Percentiles rank a stretch among this genome's conserved stretches.
These are phyloP conservation scores for Eurotiales sp. DNA, from an alignment of 2,329 filamentous ascomycete genomes.

Conservation along the genomic window DNA sequence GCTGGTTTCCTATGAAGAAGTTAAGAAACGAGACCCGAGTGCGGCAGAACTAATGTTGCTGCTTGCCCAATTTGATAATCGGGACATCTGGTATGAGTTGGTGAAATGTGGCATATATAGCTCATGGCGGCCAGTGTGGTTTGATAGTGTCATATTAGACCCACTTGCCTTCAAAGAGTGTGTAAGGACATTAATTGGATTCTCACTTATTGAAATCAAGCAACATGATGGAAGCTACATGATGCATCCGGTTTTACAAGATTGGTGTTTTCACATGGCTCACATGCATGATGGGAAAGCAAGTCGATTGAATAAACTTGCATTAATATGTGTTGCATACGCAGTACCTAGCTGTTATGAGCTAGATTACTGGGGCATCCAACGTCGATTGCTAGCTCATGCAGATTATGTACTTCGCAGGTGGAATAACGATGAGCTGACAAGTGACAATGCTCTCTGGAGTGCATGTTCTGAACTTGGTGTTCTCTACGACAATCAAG, in stretches of 20 bases:
- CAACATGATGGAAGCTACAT: conserved; percentile 23
- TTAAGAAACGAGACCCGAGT: conserved; percentile 29
- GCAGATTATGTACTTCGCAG: not conserved
- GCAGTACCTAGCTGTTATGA: conserved; percentile 8
- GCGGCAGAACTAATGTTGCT: conserved; percentile 37
- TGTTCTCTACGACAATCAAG: conserved; percentile 12
- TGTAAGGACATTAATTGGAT: conserved; percentile 22
- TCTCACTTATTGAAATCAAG: conserved; percentile 25
- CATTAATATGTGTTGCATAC: conserved; percentile 19
- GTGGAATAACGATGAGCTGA: conserved; percentile 5
- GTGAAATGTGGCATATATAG: conserved; percentile 19
- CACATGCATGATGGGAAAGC: not conserved
- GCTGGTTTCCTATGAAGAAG: conserved; percentile 35
- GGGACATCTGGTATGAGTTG: conserved; percentile 47
- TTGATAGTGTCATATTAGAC: conserved; percentile 7
- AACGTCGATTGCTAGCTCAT: conserved; percentile 1
- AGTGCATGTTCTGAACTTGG: conserved; percentile 5
- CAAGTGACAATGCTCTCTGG: not conserved
- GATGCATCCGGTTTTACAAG: conserved; percentile 27
- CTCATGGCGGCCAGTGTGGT: conserved; percentile 18
- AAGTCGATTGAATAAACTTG: conserved; percentile 14
- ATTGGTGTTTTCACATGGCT: conserved; percentile 19
- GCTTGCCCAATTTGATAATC: conserved; percentile 43
- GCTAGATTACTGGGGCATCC: not conserved
- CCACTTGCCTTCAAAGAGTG: conserved; percentile 19